Conservation (phyloP, 2,329 filamentous ascomycete species). For the Hysterium pulicare region DNA sequence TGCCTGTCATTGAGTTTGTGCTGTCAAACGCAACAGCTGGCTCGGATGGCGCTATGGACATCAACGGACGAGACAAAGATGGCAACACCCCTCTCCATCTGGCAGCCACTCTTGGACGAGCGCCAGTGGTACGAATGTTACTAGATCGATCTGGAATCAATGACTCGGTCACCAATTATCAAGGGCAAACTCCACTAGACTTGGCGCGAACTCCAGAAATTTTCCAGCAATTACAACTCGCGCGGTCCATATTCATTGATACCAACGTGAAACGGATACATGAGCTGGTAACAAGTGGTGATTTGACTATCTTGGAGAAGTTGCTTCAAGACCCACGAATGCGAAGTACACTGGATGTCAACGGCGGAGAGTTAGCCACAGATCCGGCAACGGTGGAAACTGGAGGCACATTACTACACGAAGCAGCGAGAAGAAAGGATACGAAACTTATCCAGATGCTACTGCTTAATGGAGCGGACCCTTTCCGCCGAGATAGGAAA, state of each 20-base stretch:
- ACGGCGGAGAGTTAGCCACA: conserved; percentile 82
- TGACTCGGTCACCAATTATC: conserved; percentile 79
- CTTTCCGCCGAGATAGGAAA: conserved; percentile 90
- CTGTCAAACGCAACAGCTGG: conserved; percentile 58
- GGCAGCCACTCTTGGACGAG: conserved; percentile 77
- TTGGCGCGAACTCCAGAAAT: conserved; percentile 89
- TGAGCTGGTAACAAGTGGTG: conserved; percentile 65
- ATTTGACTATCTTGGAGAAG: conserved; percentile 75
- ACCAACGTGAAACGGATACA: conserved; percentile 82
- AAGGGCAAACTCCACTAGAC: conserved; percentile 82
- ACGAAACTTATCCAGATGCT: conserved; percentile 84
- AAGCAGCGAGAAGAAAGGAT: conserved; percentile 86
- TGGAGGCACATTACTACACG: conserved; percentile 90
- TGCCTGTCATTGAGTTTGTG: conserved; percentile 91
- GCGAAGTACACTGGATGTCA: conserved; percentile 85
- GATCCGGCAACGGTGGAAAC: conserved; percentile 72
- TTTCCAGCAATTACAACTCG: conserved; percentile 89
- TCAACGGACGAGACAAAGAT: conserved; percentile 88
- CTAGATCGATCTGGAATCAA: conserved; percentile 82
- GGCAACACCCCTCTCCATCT: conserved; percentile 92
- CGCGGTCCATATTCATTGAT: conserved; percentile 85
- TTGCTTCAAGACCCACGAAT: conserved; percentile 81
- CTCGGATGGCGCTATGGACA: conserved; percentile 65
- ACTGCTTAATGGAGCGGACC: conserved; percentile 90
- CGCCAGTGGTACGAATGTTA: conserved; percentile 75